Evolutionary conservation across 2,329 filamentous ascomycete species (phyloP).

Genomic region (Tolypocladium inflatum): DNA sequence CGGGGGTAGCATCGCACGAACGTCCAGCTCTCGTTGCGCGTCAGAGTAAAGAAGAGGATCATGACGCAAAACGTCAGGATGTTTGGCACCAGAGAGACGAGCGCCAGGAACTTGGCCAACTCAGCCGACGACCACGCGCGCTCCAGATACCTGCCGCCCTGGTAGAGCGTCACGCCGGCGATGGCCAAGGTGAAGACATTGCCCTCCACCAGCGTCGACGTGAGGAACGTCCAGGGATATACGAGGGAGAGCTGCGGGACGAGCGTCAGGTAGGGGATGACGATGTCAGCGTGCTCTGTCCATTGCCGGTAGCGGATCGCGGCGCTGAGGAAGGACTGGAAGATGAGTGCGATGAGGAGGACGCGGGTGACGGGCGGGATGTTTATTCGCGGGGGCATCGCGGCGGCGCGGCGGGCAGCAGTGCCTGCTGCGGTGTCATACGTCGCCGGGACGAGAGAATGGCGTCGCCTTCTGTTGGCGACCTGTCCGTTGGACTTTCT

Average conservation of each 20-base stretch:
- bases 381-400: conserved; percentile 77
- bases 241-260: conserved; percentile 74
- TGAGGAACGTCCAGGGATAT: conserved; percentile 89
- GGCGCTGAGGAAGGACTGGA: conserved; percentile 75
- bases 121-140: conserved; percentile 89
- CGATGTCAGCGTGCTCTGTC: conserved; percentile 51
- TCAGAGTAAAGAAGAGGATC: conserved; percentile 63
- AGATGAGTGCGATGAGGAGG: conserved; percentile 63
- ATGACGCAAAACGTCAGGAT: conserved; percentile 63
- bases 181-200: conserved; percentile 81
- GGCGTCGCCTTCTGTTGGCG: not conserved
- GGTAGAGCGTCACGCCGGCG: conserved; percentile 71
- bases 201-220: conserved; percentile 81
- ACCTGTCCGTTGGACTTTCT: not conserved
- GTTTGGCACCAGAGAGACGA: conserved; percentile 75
- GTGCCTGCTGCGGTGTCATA: not conserved
- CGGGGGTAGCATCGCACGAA: conserved; percentile 31
- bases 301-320: conserved; percentile 65
- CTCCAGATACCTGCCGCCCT: conserved; percentile 91
- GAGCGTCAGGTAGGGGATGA: conserved; percentile 79
- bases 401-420: conserved; percentile 14
- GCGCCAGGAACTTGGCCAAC: conserved; percentile 79
- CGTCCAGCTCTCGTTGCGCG: conserved; percentile 58
- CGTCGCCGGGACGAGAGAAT: not conserved
- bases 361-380: conserved; percentile 85